Conservation (phyloP, 208 protist species). For the Porcisia hertigi region DNA sequence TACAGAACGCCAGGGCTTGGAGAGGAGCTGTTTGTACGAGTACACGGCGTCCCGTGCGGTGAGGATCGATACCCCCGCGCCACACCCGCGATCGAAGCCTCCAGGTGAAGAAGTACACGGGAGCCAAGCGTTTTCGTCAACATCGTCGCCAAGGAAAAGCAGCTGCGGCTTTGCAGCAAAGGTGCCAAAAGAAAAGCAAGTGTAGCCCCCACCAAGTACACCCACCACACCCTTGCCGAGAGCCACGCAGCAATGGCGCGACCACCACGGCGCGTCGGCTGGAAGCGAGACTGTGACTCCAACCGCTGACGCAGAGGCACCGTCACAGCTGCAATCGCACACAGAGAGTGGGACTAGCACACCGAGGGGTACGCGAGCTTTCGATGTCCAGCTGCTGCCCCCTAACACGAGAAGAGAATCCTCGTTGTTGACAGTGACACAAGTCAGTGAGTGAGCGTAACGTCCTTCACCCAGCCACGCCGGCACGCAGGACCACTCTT, state of each 20-base stretch:
- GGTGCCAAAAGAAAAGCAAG: slow-evolving; percentile 91
- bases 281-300: slow-evolving; percentile 30
- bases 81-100: not conserved
- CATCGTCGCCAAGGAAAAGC: slow-evolving; percentile 39
- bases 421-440: slow-evolving; percentile 32
- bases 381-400: slow-evolving; percentile 49
- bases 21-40: slow-evolving; percentile 24
- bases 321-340: not conserved
- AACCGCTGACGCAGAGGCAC: not conserved
- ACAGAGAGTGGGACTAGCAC: slow-evolving; percentile 8
- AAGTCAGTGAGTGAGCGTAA: slow-evolving; percentile 71
- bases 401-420: slow-evolving; percentile 61
- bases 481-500: slow-evolving; percentile 17
- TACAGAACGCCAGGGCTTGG: slow-evolving; percentile 37
- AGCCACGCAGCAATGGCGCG: slow-evolving; percentile 60
- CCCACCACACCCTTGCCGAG: slow-evolving; percentile 61
- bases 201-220: slow-evolving; percentile 82
- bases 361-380: slow-evolving; percentile 9
- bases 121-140: slow-evolving; percentile 20
- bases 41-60: not conserved
- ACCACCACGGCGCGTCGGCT: slow-evolving; percentile 49
- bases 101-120: not conserved
- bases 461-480: slow-evolving; percentile 28
- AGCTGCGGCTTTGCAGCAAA: slow-evolving; percentile 65
- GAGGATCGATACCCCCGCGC: not conserved